phyloP scores from a whole-genome alignment of 2,329 filamentous ascomycete species.

The Hirsutella minnesotensis region DNA sequence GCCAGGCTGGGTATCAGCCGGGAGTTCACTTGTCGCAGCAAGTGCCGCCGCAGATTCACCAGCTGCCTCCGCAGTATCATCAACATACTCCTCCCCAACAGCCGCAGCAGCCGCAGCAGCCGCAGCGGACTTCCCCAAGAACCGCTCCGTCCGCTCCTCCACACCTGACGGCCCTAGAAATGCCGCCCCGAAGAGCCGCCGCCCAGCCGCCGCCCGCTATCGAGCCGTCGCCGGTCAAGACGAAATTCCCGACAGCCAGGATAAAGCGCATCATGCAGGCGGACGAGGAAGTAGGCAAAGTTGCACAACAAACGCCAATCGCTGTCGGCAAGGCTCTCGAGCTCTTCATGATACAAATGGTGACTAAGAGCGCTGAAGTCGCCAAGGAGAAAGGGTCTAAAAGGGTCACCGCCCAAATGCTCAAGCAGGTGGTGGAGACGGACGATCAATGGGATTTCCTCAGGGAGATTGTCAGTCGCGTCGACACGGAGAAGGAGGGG shows the following conservation, averaged over 20 bases:
- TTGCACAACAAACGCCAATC: constrained; percentile 92
- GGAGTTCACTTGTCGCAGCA: constrained; percentile 4
- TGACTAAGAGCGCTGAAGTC: constrained; percentile 76
- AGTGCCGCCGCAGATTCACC: background rate
- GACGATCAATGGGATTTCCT: constrained; percentile 94
- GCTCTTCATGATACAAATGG: constrained; percentile 93
- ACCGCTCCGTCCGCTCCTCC: background rate
- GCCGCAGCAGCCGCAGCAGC: background rate
- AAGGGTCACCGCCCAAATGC: constrained; percentile 77
- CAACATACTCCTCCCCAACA: too few species aligned
- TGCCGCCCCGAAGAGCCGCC: constrained; percentile 22
- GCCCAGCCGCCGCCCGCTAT: constrained; percentile 26
- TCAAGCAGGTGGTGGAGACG: constrained; percentile 79
- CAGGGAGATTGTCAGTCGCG: constrained; percentile 77
- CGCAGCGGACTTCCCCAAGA: background rate
- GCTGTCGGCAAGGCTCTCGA: constrained; percentile 93
- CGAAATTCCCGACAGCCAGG: constrained; percentile 90
- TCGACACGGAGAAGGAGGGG: constrained; percentile 47
- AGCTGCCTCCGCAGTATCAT: background rate
- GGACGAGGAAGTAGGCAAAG: constrained; percentile 96
- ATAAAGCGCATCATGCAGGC: constrained; percentile 99
- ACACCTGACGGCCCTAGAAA: constrained; percentile 7
- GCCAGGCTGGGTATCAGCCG: constrained; percentile 1
- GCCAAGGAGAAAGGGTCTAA: constrained; percentile 76
- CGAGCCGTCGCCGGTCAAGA: constrained; percentile 66